Evolutionary conservation across 148 eudicot species (phyloP), one percentile per base, ranked within the genome.

Genomic region (Silene uniflora): DNA sequence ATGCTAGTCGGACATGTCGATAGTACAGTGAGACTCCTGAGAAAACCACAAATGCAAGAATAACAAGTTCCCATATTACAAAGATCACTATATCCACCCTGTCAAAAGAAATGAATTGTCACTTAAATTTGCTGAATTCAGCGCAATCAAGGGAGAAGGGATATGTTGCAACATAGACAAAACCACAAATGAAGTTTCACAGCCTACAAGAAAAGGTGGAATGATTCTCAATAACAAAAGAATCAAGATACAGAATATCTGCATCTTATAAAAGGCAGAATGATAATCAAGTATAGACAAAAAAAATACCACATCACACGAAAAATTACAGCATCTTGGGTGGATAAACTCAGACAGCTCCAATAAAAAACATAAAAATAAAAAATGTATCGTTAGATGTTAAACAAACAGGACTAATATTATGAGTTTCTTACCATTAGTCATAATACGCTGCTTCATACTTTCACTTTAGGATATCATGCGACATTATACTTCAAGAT

Each of bases 81-180:
- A 95, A 95, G 80, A 95, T 79, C 75, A 86, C 96, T 27, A 92
- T 89, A 76, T 95, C 98, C 80, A 91, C 93, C 93, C 98, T 95
- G 93, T 89, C 63, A 80, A 82, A 77, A 71, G 59, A 71, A 54
- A 52, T 5, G 25, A 63, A 63, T 23, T 1, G 21, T n/a, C 14
- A 14, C n/a, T 12, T 24, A 12, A 21, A 19, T 11, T 12, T 47
- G 25, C 73, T 52, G 29, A 49, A 12, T 6, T 47, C 9, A 67
- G 60, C 58, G 14, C 22, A 18, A n/a, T 19, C n/a, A 3, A 68
- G 55, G 6, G 16, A 16, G 42, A 23, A 25, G 18, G 27, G 16
- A 32, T 24, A 35, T 66, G 49, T 16, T 11, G 21, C 18, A 32
- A 32, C 22, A 35, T 16, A 66, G 17, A 66, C 42, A 32, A 66